A percentile compares a stretch with the other conserved stretches of the same genome.
Evolutionary conservation across 1,284 basidiomycete genomes (phyloP).

Genomic region (Volvariella surrecta): DNA sequence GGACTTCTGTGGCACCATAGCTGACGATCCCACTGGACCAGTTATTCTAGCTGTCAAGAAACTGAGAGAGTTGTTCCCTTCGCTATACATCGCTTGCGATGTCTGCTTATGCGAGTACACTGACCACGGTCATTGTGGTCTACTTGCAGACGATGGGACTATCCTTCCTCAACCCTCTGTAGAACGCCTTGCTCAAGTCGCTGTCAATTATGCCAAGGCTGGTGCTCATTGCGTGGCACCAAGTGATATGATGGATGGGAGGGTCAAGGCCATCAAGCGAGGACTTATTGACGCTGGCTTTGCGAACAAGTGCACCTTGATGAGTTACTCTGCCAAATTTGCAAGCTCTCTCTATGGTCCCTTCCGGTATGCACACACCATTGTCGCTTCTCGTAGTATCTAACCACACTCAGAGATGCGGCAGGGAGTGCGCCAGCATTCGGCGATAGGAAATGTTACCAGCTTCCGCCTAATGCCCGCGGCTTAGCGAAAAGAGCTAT

Average conservation of each 20-base stretch:
- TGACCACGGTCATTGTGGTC: slow-evolving; percentile 94
- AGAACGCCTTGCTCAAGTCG: slow-evolving; percentile 84
- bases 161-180: slow-evolving; percentile 76
- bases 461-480: slow-evolving; percentile 83
- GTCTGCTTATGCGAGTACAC: slow-evolving; percentile 99
- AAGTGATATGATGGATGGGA: slow-evolving; percentile 99
- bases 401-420: slow-evolving; percentile 61
- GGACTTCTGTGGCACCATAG: slow-evolving; percentile 80
- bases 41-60: slow-evolving; percentile 88
- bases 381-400: neutral
- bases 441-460: slow-evolving; percentile 96
- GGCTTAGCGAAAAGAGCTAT: slow-evolving; percentile 93
- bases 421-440: slow-evolving; percentile 93
- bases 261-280: slow-evolving; percentile 86
- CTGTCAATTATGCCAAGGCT: slow-evolving; percentile 86
- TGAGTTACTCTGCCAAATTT: slow-evolving; percentile 99
- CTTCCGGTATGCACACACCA: slow-evolving; percentile 63
- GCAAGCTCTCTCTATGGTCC: slow-evolving; percentile 96
- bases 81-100: slow-evolving; percentile 85
- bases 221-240: slow-evolving; percentile 98
- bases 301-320: slow-evolving; percentile 85
- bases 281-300: slow-evolving; percentile 76
- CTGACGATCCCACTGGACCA: slow-evolving; percentile 86
- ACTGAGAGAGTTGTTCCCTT: slow-evolving; percentile 73
- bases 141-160: slow-evolving; percentile 66